Conservation (phyloP, 164 flowering plant species). For the Macadamia integrifolia region DNA sequence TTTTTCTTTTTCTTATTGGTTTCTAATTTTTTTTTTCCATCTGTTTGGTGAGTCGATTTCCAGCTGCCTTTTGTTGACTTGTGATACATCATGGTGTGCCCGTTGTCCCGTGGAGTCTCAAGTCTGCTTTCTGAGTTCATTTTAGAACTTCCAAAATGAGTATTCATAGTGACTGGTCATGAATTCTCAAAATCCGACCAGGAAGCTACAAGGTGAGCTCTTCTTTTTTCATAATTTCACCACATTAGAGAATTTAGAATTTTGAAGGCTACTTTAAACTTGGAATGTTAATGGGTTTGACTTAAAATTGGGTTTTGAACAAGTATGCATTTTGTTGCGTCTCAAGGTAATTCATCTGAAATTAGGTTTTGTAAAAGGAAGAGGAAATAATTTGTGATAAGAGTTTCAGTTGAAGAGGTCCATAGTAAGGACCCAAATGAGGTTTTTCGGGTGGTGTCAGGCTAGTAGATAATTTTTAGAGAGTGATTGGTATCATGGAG, state of each 20-base stretch:
- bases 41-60: not conserved
- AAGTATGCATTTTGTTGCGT: not conserved
- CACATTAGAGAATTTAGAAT: not conserved
- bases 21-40: not conserved
- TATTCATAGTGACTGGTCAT: not conserved
- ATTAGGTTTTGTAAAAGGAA: too few species aligned
- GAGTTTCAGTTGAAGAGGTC: too few species aligned
- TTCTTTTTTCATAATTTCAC: not conserved
- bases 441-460: too few species aligned
- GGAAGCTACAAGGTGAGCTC: conserved; percentile 6
- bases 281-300: not conserved
- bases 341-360: too few species aligned
- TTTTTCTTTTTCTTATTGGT: not conserved
- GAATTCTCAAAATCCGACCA: not conserved
- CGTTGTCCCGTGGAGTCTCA: not conserved
- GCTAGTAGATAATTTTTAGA: too few species aligned
- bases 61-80: conserved; percentile 3
- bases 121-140: not conserved
- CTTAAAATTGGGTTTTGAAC: not conserved
- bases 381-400: too few species aligned
- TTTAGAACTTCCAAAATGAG: not conserved
- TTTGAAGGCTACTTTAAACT: too few species aligned
- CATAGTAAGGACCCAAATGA: too few species aligned
- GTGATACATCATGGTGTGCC: not conserved
- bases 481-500: too few species aligned